Evolutionary conservation across 352 stramenopile genomes (phyloP).

Genomic region (Pythium monospermum): DNA sequence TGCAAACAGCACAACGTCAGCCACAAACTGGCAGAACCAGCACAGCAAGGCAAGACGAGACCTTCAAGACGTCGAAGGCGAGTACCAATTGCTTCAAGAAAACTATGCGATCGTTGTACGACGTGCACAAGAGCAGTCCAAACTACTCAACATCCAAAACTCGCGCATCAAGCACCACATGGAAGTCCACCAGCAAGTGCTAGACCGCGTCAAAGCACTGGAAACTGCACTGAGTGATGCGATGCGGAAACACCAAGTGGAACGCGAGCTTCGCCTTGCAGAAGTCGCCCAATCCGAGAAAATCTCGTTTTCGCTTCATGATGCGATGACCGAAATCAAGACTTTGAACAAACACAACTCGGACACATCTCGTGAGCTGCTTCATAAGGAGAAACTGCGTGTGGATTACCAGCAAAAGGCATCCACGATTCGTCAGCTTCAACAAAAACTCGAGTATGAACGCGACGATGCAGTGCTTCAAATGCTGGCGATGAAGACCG

Average conservation of each 20-base stretch:
- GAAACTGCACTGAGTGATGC: conserved; percentile 37
- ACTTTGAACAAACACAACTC: conserved; percentile 42
- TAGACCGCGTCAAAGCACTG: conserved; percentile 41
- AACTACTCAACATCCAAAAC: conserved; percentile 60
- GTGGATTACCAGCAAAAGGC: conserved; percentile 51
- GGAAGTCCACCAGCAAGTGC: conserved; percentile 53
- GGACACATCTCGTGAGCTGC: conserved; percentile 36
- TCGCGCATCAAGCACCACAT: conserved; percentile 40
- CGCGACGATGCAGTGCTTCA: conserved; percentile 44
- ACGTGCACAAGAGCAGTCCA: conserved; percentile 60
- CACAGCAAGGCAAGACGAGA: conserved; percentile 25
- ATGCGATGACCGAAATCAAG: conserved; percentile 48
- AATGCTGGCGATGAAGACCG: conserved; percentile 33
- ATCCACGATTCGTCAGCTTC: conserved; percentile 41
- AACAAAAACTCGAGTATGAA: conserved; percentile 46
- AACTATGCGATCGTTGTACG: conserved; percentile 52
- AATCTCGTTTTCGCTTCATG: conserved; percentile 40
- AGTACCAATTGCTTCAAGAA: conserved; percentile 36
- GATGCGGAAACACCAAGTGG: conserved; percentile 36
- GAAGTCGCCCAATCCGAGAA: conserved; percentile 55
- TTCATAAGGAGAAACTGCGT: conserved; percentile 49
- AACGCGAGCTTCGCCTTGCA: conserved; percentile 43
- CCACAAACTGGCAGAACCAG: conserved; percentile 12
- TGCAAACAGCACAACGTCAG: too few relatives aligned
- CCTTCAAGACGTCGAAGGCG: conserved; percentile 21